These are phyloP conservation scores for Fusarium sp. DNA, from an alignment of 2,329 filamentous ascomycete species.

Conservation along the genomic window DNA sequence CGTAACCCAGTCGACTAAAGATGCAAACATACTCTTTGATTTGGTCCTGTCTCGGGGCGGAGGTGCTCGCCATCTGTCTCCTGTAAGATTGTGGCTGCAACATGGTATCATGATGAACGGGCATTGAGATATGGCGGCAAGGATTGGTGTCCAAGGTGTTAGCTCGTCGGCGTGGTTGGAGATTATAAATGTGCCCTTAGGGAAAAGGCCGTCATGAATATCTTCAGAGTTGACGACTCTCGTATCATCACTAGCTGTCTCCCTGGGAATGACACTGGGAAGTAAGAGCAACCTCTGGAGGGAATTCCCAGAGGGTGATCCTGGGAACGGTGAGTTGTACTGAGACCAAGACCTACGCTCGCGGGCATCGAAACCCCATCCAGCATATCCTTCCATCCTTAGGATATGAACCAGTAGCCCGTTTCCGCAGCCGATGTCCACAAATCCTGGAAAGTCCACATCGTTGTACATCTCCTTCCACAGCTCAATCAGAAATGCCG, in stretches of 20 bases:
- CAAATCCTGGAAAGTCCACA: conserved; percentile 81
- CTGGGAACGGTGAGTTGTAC: conserved; percentile 62
- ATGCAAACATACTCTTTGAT: conserved; percentile 79
- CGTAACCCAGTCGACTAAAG: conserved; percentile 82
- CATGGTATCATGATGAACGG: conserved; percentile 96
- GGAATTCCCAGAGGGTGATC: conserved; percentile 47
- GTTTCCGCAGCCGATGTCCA: conserved; percentile 96
- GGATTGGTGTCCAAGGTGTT: conserved; percentile 93
- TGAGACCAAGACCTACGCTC: conserved; percentile 84
- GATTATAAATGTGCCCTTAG: conserved; percentile 85
- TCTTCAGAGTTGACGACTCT: conserved; percentile 23
- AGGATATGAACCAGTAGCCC: conserved; percentile 89
- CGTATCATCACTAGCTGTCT: conserved; percentile 21
- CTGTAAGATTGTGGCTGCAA: conserved; percentile 89
- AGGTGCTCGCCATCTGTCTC: conserved; percentile 77
- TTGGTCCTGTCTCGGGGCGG: conserved; percentile 63
- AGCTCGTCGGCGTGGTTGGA: conserved; percentile 98
- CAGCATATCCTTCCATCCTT: conserved; percentile 80
- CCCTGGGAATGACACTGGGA: conserved; percentile 55
- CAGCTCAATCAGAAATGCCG: conserved; percentile 90
- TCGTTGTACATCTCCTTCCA: conserved; percentile 85
- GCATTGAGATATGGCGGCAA: conserved; percentile 79
- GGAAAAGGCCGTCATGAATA: conserved; percentile 74
- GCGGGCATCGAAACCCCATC: conserved; percentile 95
- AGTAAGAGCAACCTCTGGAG: conserved; percentile 63